Evolutionary conservation across 805 yeast species (phyloP), one percentile per base, ranked within the genome.

Genomic region (Ogataea glucozyma): DNA sequence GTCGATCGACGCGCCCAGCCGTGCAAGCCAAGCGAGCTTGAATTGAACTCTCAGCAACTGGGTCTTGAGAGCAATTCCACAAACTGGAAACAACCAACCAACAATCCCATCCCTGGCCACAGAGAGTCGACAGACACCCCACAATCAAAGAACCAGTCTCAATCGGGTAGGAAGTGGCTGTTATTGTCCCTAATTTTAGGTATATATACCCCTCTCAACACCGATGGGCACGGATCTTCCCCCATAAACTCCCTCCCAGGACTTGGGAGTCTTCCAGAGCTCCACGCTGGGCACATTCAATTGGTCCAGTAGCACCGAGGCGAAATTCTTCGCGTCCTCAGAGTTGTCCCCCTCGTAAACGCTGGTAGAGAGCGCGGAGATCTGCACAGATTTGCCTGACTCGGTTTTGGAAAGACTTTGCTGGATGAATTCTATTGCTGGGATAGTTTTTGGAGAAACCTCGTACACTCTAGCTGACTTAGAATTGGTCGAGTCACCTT

Each of bases 301-400:
- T 14, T 67, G 47, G 4, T 63, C 51, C 5, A 60, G 50, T 2
- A 72, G 59, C 23, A 62, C 60, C 10, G 49, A 48, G 2, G 85
- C 80, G 47, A 84, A 62, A 8, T 58, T 48, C 31, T 68, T 69
- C 6, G 95, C 93, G 60, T 89, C 96, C 16, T 62, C 57, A 21
- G 82, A 75, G 61, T 91, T 91, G 62, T 90, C 97, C 24, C 98
- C 97, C 60, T 90, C 97, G 62, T 87, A 88, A 1, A 84, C 95
- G 58, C 73, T 81, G 13, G 78, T 69, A 11, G 59, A 51, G 11
- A 61, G 33, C 2, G 53, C 40, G 4, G 44, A 26, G 9, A 51
- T 27, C 26, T 46, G 53, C 24, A 41, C 37, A 20, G 43, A 12
- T 14, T 10, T 24, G n/a, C 9, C 23, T 18, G 31, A 5, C 18